These are phyloP conservation scores for Flaveria floridana DNA, from an alignment of 140 eudicot species.

Conservation along the genomic window DNA sequence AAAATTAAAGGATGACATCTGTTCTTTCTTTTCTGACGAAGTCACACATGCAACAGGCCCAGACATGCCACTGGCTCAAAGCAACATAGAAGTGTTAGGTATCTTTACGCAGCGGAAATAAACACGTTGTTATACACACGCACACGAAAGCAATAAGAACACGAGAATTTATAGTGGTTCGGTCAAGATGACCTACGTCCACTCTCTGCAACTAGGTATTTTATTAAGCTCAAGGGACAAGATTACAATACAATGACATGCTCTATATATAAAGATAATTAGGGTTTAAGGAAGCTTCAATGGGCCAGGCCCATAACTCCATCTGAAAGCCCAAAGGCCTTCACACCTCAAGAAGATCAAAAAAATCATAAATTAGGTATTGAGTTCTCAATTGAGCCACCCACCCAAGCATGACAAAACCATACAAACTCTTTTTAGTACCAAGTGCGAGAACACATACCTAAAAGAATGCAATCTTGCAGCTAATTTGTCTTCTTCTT, in stretches of 20 bases:
- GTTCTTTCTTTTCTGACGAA: conserved; percentile 37
- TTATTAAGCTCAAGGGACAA: too few relatives aligned
- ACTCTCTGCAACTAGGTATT: too few relatives aligned
- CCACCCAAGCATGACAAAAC: background rate
- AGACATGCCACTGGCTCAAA: conserved; percentile 43
- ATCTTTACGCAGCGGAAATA: too few relatives aligned
- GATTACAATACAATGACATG: too few relatives aligned
- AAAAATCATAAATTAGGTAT: background rate
- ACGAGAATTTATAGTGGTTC: too few relatives aligned
- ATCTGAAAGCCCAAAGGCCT: too few relatives aligned
- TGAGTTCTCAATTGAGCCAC: conserved; percentile 5
- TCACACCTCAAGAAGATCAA: background rate
- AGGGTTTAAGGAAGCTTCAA: too few relatives aligned
- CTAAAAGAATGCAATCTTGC: conserved; percentile 72
- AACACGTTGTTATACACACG: too few relatives aligned
- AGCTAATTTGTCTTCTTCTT: conserved; percentile 65
- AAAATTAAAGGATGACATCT: conserved; percentile 44
- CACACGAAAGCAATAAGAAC: too few relatives aligned
- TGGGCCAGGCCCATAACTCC: too few relatives aligned
- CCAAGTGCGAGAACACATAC: conserved; percentile 37
- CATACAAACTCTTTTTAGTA: conserved; percentile 5
- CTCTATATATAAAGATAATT: too few relatives aligned
- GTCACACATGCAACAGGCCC: conserved; percentile 30
- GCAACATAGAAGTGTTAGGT: background rate
- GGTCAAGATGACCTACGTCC: too few relatives aligned